Evolutionary conservation across 2,329 filamentous ascomycete genomes (phyloP), one percentile per base, ranked within the genome.

Genomic region (Penicillium psychrosexuale): DNA sequence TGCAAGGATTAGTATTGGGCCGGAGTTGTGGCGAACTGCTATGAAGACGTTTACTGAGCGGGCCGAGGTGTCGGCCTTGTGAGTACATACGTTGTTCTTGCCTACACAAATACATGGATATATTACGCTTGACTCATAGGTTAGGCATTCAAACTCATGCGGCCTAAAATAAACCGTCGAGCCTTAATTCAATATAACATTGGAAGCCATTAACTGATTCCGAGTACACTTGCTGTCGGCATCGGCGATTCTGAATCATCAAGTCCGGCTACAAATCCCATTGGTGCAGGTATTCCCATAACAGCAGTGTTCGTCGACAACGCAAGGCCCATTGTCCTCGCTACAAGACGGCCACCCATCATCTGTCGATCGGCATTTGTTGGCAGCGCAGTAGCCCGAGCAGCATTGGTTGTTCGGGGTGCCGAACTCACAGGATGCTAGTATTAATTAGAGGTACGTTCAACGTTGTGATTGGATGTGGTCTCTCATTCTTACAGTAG

Each of bases 1-100:
- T 36, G 79, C 80, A 7, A 77, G 82, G 58, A 77, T 84, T 58
- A 84, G 81, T 65, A 68, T 84, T 56, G 82, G 82, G 0, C 80
- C 81, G 0, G 72, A 72, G 24, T 55, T 83, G 55, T 80, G 74
- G 61, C 57, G 66, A 1, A 64, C 72, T 40, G 78, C 77, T 2
- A 76, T 77, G 67, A 64, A 66, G 31, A 69, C 57, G 9, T 61
- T 66, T 28, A 56, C 52, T 31, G 58, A 67, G 8, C 49, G 72
- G 2, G 66, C 75, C 15, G 74, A 74, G 60, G 12, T 47, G 28
- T 24, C 42, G 43, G 47, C 39, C 36, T 11, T 51, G 39, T 55
- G 34, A 51, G 39, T n/a, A 22, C n/a, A 8, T 31, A 15, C 8
- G 17, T 31, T 24, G 11, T 45, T 3, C 13, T 34, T 24, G 17